Percentiles rank a stretch among this genome's conserved stretches.
Evolutionary conservation across 164 flowering plant species (phyloP).

Genomic region (Vitis labrusca): DNA sequence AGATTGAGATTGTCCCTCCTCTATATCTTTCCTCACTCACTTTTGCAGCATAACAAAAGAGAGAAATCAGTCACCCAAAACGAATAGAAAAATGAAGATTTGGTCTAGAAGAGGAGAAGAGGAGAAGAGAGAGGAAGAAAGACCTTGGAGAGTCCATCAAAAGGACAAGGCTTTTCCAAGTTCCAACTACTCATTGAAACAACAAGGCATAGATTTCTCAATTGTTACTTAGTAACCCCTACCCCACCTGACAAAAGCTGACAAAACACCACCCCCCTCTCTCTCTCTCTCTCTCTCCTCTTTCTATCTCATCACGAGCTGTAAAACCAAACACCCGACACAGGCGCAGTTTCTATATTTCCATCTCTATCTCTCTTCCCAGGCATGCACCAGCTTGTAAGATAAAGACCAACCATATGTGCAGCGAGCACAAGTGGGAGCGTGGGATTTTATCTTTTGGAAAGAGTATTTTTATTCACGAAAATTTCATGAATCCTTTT

Average conservation of each 20-base stretch:
- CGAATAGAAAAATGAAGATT: no score
- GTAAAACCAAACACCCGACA: constrained; percentile 3
- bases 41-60: no score
- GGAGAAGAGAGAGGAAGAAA: constrained; percentile 1
- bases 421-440: constrained; percentile 1
- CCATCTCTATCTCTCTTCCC: not conserved
- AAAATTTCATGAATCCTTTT: constrained; percentile 7
- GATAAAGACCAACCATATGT: constrained; percentile 20
- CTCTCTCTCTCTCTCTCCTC: not conserved
- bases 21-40: no score
- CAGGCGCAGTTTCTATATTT: not conserved
- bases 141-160: constrained; percentile 15
- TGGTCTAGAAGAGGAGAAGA: not conserved
- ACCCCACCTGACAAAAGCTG: constrained; percentile 6
- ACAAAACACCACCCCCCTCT: constrained; percentile 7
- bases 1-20: no score
- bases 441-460: not conserved
- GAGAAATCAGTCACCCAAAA: no score
- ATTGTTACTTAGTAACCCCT: not conserved
- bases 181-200: constrained; percentile 24
- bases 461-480: not conserved
- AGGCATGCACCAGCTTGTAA: constrained; percentile 13
- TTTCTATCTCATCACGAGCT: constrained; percentile 29
- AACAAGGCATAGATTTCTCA: constrained; percentile 22
- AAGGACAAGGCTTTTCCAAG: constrained; percentile 17